Evolutionary conservation across 768 basidiomycete genomes (phyloP), one percentile per base, ranked within the genome.

Genomic region (Cubamyces sp.): DNA sequence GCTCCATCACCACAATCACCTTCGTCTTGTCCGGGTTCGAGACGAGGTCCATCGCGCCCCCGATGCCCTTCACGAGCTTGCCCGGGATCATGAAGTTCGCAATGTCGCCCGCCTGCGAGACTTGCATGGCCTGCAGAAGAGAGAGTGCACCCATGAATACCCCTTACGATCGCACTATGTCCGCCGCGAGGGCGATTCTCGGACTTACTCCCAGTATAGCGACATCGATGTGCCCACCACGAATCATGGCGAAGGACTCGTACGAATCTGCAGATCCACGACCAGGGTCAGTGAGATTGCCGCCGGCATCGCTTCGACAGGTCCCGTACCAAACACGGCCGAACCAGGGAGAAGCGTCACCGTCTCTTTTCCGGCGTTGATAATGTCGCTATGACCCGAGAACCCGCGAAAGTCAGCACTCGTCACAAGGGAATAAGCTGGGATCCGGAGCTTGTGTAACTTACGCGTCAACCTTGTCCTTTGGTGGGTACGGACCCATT

Each of bases 41-140:
- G 64, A 95, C 94, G 50, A 96, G 86, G 73, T 96, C 94, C 94
- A 96, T 96, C 12, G 95, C 95, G 53, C 95, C 96, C 14, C 96
- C 96, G 72, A 97, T 96, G 43, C 93, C 92, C 81, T 91, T 93
- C 37, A 94, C 82, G 73, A 94, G 83, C 78, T 97, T 96, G 15
- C 94, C 93, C 2, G 95, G 96, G 70, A 97, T 95, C 96, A 97
- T 98, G 73, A 94, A 98, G 79, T 98, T 98, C 59, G 96, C 96
- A 65, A 98, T 90, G 73, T 98, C 96, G 42, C 93, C 95, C 1
- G 85, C 86, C 66, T 91, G 87, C 1, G 94, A 94, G 51, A 98
- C 96, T 81, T 98, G 88, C 92, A 98, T 93, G 11, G 94, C 94
- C 92, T 94, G n/a, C 16, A 47, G 41, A 61, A 61, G 45, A 16